These are phyloP conservation scores for Populus davidiana DNA, from an alignment of 345 rosid species.

Conservation along the genomic window DNA sequence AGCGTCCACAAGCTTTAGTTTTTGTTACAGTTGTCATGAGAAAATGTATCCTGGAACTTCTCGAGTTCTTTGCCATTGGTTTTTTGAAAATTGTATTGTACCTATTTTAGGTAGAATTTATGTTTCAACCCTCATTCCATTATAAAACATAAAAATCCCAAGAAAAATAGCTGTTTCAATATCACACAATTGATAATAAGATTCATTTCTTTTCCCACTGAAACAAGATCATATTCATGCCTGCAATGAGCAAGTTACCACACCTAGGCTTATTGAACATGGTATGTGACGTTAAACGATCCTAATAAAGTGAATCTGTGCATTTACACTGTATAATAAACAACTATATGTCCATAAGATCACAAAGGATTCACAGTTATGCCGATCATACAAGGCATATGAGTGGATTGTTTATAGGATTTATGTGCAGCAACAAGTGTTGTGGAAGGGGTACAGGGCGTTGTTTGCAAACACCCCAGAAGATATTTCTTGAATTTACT, in stretches of 20 bases:
- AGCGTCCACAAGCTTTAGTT: too few relatives aligned
- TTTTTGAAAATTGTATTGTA: background rate
- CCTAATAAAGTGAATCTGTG: too few relatives aligned
- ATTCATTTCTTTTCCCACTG: background rate
- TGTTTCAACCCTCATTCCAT: background rate
- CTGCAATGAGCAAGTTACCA: background rate
- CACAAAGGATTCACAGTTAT: background rate
- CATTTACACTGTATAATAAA: background rate
- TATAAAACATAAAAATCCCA: background rate
- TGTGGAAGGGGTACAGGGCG: background rate
- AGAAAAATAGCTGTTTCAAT: background rate
- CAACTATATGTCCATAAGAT: background rate
- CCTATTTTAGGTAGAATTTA: background rate
- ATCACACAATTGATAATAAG: background rate
- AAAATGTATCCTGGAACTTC: background rate
- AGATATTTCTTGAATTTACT: background rate
- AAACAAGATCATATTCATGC: background rate
- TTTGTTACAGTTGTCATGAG: too few relatives aligned
- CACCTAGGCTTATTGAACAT: background rate
- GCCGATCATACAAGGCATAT: background rate
- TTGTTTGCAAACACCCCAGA: background rate
- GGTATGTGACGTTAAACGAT: background rate
- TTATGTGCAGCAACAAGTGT: constrained; percentile 6
- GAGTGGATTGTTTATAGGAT: background rate
- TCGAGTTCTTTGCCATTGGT: background rate